Evolutionary conservation across 306 rosid genomes (phyloP).

Genomic region (Lathyrus sativus): DNA sequence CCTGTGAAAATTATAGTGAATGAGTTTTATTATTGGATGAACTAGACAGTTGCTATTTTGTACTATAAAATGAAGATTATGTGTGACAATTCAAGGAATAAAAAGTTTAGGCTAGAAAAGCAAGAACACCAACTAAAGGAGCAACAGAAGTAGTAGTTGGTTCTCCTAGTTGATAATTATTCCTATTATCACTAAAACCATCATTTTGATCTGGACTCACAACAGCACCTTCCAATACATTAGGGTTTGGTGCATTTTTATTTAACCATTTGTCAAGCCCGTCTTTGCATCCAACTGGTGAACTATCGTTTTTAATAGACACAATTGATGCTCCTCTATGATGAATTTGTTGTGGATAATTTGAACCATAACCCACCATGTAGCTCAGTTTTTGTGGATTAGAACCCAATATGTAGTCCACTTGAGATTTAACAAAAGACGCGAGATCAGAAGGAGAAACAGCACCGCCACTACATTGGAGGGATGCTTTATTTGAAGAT

Average conservation of each 20-base stretch:
- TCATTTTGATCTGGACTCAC: slow-evolving; percentile 53
- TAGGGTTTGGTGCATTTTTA: slow-evolving; percentile 52
- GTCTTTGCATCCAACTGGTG: slow-evolving; percentile 49
- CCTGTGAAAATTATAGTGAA: too few species aligned
- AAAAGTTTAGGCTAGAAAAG: slow-evolving; percentile 43
- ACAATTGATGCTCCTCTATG: slow-evolving; percentile 74
- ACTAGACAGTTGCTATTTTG: too few species aligned
- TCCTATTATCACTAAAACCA: slow-evolving; percentile 42
- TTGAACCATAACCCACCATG: slow-evolving; percentile 72
- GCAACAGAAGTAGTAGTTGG: slow-evolving; percentile 50
- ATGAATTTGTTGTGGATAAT: slow-evolving; percentile 50
- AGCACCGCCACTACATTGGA: slow-evolving; percentile 37
- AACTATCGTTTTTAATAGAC: too few species aligned
- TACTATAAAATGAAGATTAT: neutral
- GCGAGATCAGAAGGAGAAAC: slow-evolving; percentile 45
- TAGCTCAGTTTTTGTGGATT: slow-evolving; percentile 56
- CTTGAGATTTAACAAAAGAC: slow-evolving; percentile 50
- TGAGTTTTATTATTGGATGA: too few species aligned
- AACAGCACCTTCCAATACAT: slow-evolving; percentile 58
- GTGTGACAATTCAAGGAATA: neutral
- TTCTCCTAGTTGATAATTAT: slow-evolving; percentile 48
- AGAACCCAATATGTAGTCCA: slow-evolving; percentile 62
- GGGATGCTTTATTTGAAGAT: slow-evolving; percentile 21
- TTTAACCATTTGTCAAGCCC: slow-evolving; percentile 49
- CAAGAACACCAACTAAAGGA: slow-evolving; percentile 63